These are phyloP conservation scores for Pinguiococcus pyrenoidosus DNA, from an alignment of 108 stramenopile genomes.

Conservation along the genomic window DNA sequence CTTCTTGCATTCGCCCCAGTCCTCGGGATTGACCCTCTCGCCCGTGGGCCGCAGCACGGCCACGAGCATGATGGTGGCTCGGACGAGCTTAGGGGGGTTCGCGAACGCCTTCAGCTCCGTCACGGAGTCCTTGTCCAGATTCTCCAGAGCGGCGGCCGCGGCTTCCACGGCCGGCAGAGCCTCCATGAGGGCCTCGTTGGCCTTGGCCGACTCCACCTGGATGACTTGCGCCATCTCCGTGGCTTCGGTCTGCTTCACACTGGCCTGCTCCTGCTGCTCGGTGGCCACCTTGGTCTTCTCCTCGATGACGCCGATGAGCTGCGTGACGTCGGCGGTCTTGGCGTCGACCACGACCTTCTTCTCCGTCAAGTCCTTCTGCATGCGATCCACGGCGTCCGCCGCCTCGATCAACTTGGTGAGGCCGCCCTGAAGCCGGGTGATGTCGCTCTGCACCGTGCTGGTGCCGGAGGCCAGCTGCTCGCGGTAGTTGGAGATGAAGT, in stretches of 20 bases:
- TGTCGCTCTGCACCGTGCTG: constrained; percentile 18
- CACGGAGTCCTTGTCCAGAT: constrained; percentile 45
- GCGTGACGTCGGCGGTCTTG: constrained; percentile 30
- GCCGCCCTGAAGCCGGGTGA: constrained; percentile 47
- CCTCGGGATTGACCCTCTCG: constrained; percentile 37
- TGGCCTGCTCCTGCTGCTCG: constrained; percentile 41
- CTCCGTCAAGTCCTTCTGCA: constrained; percentile 28
- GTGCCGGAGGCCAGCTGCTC: constrained; percentile 13
- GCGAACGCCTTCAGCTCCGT: constrained; percentile 49
- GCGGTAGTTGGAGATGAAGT: constrained; percentile 45
- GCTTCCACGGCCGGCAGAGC: constrained; percentile 52
- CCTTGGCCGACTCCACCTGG: constrained; percentile 32
- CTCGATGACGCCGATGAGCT: constrained; percentile 34
- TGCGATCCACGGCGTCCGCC: constrained; percentile 42
- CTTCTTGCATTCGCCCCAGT: constrained; percentile 47
- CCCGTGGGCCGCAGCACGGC: constrained; percentile 41
- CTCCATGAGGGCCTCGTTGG: constrained; percentile 46
- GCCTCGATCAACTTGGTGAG: constrained; percentile 51
- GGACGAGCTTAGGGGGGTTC: constrained; percentile 41
- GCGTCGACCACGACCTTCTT: constrained; percentile 33
- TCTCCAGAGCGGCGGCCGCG: constrained; percentile 49
- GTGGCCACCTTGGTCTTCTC: constrained; percentile 43
- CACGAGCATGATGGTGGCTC: constrained; percentile 12
- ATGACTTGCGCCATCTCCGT: constrained; percentile 35
- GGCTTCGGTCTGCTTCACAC: constrained; percentile 33